These are phyloP conservation scores for Mortierella sp. DNA, from an alignment of 371 early-diverging fungal species.

Conservation along the genomic window DNA sequence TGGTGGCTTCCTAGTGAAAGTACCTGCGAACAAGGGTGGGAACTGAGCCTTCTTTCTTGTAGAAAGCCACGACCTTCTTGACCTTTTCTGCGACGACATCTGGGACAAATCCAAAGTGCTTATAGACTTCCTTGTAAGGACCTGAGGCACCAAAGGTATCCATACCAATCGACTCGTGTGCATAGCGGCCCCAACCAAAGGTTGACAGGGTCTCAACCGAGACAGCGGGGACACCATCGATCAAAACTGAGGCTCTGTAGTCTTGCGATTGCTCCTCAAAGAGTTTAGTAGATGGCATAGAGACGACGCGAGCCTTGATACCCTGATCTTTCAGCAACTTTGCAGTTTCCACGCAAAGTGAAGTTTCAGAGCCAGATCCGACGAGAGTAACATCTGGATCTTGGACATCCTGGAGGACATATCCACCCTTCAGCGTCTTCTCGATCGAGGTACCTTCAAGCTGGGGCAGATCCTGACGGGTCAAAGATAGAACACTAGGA, in stretches of 20 bases:
- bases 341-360: slow-evolving; percentile 89
- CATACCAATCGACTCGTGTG: slow-evolving; percentile 94
- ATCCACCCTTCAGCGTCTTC: slow-evolving; percentile 84
- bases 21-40: slow-evolving; percentile 55
- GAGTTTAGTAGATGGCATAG: slow-evolving; percentile 95
- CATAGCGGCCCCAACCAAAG: slow-evolving; percentile 96
- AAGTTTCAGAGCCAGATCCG: slow-evolving; percentile 98
- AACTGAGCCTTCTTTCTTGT: slow-evolving; percentile 61
- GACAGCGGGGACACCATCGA: slow-evolving; percentile 82
- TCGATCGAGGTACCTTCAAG: slow-evolving; percentile 88
- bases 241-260: slow-evolving; percentile 90
- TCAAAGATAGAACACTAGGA: slow-evolving; percentile 92
- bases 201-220: slow-evolving; percentile 96
- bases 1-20: slow-evolving; percentile 34
- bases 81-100: slow-evolving; percentile 85
- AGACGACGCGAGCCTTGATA: slow-evolving; percentile 89
- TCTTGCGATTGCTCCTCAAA: slow-evolving; percentile 93
- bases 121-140: slow-evolving; percentile 83
- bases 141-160: slow-evolving; percentile 96
- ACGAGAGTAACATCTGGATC: slow-evolving; percentile 79
- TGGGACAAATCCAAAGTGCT: slow-evolving; percentile 86
- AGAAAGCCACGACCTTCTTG: slow-evolving; percentile 80
- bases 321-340: slow-evolving; percentile 71
- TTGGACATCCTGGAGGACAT: slow-evolving; percentile 77
- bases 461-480: slow-evolving; percentile 97